Base-by-base conservation (phyloP, 352 stramenopile genomes). In the Phytophthora lateralis region DNA sequence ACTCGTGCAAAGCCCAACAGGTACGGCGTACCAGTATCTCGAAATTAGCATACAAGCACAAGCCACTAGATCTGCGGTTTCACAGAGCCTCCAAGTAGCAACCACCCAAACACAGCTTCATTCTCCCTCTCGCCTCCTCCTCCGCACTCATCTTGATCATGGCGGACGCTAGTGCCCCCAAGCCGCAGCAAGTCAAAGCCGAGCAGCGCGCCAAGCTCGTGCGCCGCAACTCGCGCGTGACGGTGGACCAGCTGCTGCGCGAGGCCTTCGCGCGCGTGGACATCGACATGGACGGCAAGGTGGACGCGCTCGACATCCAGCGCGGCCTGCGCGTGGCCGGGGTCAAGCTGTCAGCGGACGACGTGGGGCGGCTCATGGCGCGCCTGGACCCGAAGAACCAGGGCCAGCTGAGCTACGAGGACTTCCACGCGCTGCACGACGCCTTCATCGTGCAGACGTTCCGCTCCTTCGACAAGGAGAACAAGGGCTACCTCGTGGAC, bases 221-320 rank as follows among this genome's bases (percentile, higher is more conserved):
- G 63, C 85, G 85, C 38, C 82, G 85, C 76, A 89, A 82, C 63
- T 94, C 85, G 65, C 85, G 85, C 51, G 61, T 91, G 43, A 91
- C 85, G 6, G 85, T 94, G 11, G 85, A 94, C 66, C 63, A 80
- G 37, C 69, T 94, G 27, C 67, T 94, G 43, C 77, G 72, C 39
- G 82, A 92, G 34, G 73, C 85, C 15, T 94, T 94, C 69, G 78
- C 84, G 56, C 81, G 80, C 45, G 72, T 92, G 11, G 85, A 94
- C 66, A 66, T 69, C n/a, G 69, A 92, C 57, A 64, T 76, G 45
- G 81, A 91, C 60, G 85, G 85, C 55, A 76, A 78, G 20, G 85
- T 94, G 35, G 71, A 88, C 59, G 81, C 78, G 12, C 67, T 85
- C 15, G 85, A 94, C 62, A 91, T 94, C 71, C 81, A 92, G 39